Conservation (phyloP, 2,329 filamentous ascomycete species). For the Trichoderma hamatum region DNA sequence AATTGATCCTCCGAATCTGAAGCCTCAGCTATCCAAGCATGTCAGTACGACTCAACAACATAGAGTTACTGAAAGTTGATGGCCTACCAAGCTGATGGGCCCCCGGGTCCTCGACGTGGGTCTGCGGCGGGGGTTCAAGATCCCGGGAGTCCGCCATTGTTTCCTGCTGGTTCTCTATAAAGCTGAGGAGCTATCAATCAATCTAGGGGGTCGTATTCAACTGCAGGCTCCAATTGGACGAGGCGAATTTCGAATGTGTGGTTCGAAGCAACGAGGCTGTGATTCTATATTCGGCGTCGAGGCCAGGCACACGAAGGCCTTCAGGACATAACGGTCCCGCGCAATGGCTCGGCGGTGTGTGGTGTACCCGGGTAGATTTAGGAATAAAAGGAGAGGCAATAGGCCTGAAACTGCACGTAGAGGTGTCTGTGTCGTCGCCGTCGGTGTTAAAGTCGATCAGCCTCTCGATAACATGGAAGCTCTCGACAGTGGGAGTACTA, state of each 20-base stretch:
- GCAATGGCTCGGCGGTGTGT: background rate
- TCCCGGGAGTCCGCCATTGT: conserved; percentile 39
- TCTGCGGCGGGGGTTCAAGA: conserved; percentile 40
- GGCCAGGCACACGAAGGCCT: background rate
- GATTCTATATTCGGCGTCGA: conserved; percentile 16
- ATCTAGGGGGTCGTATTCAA: background rate
- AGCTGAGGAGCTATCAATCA: background rate
- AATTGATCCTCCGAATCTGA: conserved; percentile 72
- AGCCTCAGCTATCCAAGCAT: conserved; percentile 44
- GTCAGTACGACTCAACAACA: conserved; percentile 33
- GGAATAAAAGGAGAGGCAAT: background rate
- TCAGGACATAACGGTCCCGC: conserved; percentile 21
- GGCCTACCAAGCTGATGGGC: conserved; percentile 60
- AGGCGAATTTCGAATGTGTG: conserved; percentile 1
- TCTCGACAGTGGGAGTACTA: conserved; percentile 11
- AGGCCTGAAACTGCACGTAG: background rate
- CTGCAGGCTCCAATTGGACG: conserved; percentile 4
- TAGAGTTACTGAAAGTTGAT: background rate
- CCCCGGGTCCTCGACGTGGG: conserved; percentile 54
- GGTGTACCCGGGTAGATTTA: background rate
- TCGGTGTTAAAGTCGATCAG: background rate
- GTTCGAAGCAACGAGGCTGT: background rate
- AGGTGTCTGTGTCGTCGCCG: background rate
- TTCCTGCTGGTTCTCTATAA: conserved; percentile 2
- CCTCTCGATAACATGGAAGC: conserved; percentile 12